These are phyloP conservation scores for Curvularia spicifera DNA, from an alignment of 2,329 filamentous ascomycete genomes.

Conservation along the genomic window DNA sequence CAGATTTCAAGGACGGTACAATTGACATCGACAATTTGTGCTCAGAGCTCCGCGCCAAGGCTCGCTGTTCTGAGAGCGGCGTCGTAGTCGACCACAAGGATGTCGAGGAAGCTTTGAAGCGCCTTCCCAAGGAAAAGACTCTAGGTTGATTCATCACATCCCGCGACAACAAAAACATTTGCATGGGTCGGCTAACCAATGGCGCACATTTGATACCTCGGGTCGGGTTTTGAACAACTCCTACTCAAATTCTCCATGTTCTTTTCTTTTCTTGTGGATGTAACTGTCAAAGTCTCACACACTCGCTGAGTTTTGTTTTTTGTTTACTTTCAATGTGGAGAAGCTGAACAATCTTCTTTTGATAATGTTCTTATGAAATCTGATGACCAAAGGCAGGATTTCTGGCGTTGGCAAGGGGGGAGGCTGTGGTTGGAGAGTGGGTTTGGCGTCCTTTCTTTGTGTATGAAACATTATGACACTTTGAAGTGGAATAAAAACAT, in stretches of 20 bases:
- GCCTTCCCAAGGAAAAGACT: conserved; percentile 47
- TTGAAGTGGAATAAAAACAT: neutral
- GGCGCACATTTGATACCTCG: conserved; percentile 10
- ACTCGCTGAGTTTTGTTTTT: neutral
- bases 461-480: neutral
- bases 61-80: conserved; percentile 89
- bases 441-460: neutral
- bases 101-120: conserved; percentile 70
- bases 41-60: conserved; percentile 91
- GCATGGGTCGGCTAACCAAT: conserved; percentile 10
- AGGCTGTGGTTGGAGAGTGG: too few species aligned
- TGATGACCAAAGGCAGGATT: neutral
- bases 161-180: neutral
- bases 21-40: conserved; percentile 94
- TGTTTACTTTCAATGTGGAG: neutral
- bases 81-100: conserved; percentile 89
- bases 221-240: neutral
- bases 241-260: neutral
- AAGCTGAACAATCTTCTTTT: neutral
- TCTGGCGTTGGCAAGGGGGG: neutral
- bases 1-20: conserved; percentile 86
- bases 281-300: neutral
- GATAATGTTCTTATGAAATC: neutral
- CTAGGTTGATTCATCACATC: conserved; percentile 4
- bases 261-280: neutral